Evolutionary conservation across 257 asterid species (phyloP).

Genomic region (Solanum appendiculatum): DNA sequence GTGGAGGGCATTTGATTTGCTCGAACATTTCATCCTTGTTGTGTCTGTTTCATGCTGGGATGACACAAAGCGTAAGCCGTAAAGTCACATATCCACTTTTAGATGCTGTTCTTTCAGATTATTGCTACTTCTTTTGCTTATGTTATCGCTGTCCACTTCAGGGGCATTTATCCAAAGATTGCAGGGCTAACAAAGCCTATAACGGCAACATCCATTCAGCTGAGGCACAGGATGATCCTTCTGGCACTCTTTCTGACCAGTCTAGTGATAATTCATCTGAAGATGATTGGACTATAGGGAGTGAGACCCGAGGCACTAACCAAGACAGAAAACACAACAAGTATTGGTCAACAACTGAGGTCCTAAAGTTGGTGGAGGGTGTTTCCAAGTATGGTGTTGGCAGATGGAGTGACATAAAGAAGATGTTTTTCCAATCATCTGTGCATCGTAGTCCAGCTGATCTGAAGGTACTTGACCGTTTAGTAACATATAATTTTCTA

Average conservation of each 20-base stretch:
- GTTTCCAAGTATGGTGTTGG: constrained; percentile 10
- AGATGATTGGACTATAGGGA: background rate
- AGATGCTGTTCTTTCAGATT: background rate
- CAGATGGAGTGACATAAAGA: constrained; percentile 7
- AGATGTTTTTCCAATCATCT: background rate
- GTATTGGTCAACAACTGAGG: constrained; percentile 7
- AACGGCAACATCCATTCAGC: background rate
- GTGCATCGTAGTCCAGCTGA: background rate
- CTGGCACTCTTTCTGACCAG: background rate
- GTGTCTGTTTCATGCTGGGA: background rate
- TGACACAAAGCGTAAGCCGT: background rate
- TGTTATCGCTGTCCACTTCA: background rate
- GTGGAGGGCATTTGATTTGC: background rate
- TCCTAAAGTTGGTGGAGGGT: constrained; percentile 7
- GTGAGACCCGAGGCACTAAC: background rate
- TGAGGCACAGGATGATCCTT: background rate
- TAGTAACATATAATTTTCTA: background rate
- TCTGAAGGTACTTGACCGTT: background rate
- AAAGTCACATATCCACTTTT: background rate
- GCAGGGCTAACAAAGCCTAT: background rate
- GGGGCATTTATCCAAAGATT: background rate
- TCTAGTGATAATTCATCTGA: background rate
- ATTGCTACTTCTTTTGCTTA: background rate
- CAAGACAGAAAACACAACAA: background rate
- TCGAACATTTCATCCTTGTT: background rate